phyloP scores from a whole-genome alignment of 768 basidiomycete species.

The Lyophyllum atratum region DNA sequence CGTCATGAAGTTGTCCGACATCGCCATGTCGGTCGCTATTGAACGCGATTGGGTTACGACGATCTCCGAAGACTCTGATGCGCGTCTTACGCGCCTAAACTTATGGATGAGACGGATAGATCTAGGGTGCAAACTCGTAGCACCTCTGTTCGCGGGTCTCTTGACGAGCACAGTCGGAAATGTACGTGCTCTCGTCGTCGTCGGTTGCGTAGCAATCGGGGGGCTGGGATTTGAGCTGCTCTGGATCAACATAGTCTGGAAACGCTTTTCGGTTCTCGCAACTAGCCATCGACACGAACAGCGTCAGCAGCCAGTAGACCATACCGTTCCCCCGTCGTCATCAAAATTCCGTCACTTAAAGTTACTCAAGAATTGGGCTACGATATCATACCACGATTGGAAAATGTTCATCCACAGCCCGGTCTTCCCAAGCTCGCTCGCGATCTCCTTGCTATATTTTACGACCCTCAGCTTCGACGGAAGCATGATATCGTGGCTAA shows the following conservation, averaged over 20 bases:
- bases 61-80: slow-evolving; percentile 36
- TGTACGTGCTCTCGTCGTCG: slow-evolving; percentile 31
- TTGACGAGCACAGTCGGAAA: slow-evolving; percentile 38
- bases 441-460: slow-evolving; percentile 10
- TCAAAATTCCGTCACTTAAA: too few species aligned
- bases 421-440: neutral
- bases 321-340: neutral
- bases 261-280: slow-evolving; percentile 33
- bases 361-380: neutral
- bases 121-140: slow-evolving; percentile 48
- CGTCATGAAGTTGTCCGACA: slow-evolving; percentile 39
- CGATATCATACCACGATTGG: neutral
- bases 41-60: slow-evolving; percentile 54
- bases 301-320: slow-evolving; percentile 13
- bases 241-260: slow-evolving; percentile 31
- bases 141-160: slow-evolving; percentile 52
- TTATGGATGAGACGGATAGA: slow-evolving; percentile 43
- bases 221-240: slow-evolving; percentile 41
- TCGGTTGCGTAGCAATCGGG: slow-evolving; percentile 34
- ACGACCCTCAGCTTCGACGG: slow-evolving; percentile 43
- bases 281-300: slow-evolving; percentile 23
- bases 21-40: slow-evolving; percentile 44
- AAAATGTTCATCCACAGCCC: neutral
- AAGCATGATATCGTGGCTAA: slow-evolving; percentile 52
- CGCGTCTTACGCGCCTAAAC: slow-evolving; percentile 42